Conservation (phyloP, 306 rosid genomes). For the Notholithocarpus densiflorus region DNA sequence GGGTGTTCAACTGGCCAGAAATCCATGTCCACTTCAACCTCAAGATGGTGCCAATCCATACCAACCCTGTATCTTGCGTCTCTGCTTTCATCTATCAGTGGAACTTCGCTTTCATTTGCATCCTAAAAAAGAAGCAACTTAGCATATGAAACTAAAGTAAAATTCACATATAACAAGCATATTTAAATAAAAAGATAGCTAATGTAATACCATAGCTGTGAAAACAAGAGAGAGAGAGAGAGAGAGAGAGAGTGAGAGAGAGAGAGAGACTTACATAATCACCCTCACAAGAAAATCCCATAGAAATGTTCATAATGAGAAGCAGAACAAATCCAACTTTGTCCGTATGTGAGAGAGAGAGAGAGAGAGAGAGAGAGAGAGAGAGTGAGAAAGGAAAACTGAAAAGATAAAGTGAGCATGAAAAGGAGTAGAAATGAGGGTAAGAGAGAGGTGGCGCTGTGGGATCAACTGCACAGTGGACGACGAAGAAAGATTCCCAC, state of each 20-base stretch:
- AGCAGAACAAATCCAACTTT: slow-evolving; percentile 43
- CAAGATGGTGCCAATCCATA: slow-evolving; percentile 38
- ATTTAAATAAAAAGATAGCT: background rate
- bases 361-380: slow-evolving; percentile 13
- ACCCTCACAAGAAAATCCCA: slow-evolving; percentile 55
- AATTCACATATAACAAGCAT: background rate
- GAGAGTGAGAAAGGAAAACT: slow-evolving; percentile 25
- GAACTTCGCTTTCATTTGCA: slow-evolving; percentile 41
- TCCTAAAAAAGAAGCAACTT: slow-evolving; percentile 22
- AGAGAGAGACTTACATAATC: slow-evolving; percentile 50
- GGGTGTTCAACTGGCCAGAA: slow-evolving; percentile 94
- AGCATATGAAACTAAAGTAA: background rate
- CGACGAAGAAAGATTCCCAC: slow-evolving; percentile 69
- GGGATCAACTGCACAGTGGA: slow-evolving; percentile 46
- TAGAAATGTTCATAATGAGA: slow-evolving; percentile 38
- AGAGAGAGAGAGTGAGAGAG: background rate
- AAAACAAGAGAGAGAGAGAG: background rate
- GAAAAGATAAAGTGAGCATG: slow-evolving; percentile 40
- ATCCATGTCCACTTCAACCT: slow-evolving; percentile 53
- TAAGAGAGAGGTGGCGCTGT: slow-evolving; percentile 31
- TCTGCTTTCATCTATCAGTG: slow-evolving; percentile 34
- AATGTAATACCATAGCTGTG: background rate
- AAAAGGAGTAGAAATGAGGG: slow-evolving; percentile 37
- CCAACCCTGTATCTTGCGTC: slow-evolving; percentile 22
- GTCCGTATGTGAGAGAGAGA: slow-evolving; percentile 26